These are phyloP conservation scores for Xylariaceae sp. DNA, from an alignment of 2,329 filamentous ascomycete species.

Conservation along the genomic window DNA sequence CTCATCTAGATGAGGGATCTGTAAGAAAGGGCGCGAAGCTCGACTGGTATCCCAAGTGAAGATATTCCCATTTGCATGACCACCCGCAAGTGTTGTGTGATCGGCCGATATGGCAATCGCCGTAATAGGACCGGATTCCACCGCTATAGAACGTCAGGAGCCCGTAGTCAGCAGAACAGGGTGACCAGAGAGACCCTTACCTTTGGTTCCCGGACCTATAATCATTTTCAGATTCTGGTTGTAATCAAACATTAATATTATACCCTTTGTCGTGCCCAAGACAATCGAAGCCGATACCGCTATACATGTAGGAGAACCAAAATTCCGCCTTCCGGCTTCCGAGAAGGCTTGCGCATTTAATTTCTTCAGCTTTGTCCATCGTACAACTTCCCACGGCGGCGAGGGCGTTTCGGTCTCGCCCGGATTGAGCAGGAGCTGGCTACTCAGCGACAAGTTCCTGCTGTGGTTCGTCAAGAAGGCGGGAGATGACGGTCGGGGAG, in stretches of 20 bases:
- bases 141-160: conserved; percentile 51
- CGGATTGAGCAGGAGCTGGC: conserved; percentile 57
- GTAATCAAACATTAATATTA: conserved; percentile 95
- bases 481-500: conserved; percentile 69
- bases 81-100: conserved; percentile 83
- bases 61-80: conserved; percentile 84
- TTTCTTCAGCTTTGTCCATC: conserved; percentile 91
- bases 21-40: conserved; percentile 79
- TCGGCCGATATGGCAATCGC: conserved; percentile 88
- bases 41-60: conserved; percentile 93
- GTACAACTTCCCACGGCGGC: conserved; percentile 91
- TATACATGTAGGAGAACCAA: conserved; percentile 85
- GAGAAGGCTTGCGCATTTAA: conserved; percentile 87
- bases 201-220: conserved; percentile 87
- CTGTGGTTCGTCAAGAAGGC: conserved; percentile 73
- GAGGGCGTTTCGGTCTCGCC: conserved; percentile 65
- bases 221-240: conserved; percentile 92
- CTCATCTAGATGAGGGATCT: conserved; percentile 72
- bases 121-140: conserved; percentile 84
- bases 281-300: conserved; percentile 83
- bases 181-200: conserved; percentile 39
- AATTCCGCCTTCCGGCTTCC: conserved; percentile 85
- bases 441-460: conserved; percentile 72
- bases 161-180: not conserved
- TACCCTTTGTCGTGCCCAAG: conserved; percentile 87